A percentile compares a stretch with the other conserved stretches of the same genome.
Evolutionary conservation across 2,329 filamentous ascomycete genomes (phyloP).

Genomic region (Arthrocladium fulminans): DNA sequence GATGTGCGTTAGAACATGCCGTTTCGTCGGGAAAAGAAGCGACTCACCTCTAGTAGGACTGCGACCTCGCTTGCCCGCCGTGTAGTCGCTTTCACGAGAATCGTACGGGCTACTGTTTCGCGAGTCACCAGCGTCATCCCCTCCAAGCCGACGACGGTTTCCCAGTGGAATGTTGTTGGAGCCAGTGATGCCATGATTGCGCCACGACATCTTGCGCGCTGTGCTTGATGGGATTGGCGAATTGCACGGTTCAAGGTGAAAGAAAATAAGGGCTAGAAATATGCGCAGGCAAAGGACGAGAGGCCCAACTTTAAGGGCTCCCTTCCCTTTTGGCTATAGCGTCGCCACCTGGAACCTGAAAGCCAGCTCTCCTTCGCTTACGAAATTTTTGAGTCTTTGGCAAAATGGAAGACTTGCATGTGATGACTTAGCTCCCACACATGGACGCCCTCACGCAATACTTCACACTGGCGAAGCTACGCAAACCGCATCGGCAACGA

Average conservation of each 20-base stretch:
- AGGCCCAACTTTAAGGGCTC: neutral
- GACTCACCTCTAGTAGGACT: conserved; percentile 72
- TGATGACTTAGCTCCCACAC: too few relatives aligned
- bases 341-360: neutral
- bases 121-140: conserved; percentile 48
- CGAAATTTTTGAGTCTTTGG: too few relatives aligned
- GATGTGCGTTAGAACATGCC: conserved; percentile 23
- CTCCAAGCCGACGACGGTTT: conserved; percentile 69
- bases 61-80: conserved; percentile 78
- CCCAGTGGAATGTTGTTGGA: conserved; percentile 97
- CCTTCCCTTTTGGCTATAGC: neutral
- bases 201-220: conserved; percentile 50
- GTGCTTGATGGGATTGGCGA: neutral
- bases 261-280: neutral
- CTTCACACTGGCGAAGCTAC: too few relatives aligned
- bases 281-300: neutral
- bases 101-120: conserved; percentile 35
- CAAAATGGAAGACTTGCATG: too few relatives aligned
- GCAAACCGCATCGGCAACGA: too few relatives aligned
- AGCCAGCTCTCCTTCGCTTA: neutral
- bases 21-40: neutral
- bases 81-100: conserved; percentile 39
- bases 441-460: too few relatives aligned
- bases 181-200: conserved; percentile 76
- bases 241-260: neutral